Base-by-base conservation (phyloP, 2,329 filamentous ascomycete species). In the Zymoseptoria crescenta region DNA sequence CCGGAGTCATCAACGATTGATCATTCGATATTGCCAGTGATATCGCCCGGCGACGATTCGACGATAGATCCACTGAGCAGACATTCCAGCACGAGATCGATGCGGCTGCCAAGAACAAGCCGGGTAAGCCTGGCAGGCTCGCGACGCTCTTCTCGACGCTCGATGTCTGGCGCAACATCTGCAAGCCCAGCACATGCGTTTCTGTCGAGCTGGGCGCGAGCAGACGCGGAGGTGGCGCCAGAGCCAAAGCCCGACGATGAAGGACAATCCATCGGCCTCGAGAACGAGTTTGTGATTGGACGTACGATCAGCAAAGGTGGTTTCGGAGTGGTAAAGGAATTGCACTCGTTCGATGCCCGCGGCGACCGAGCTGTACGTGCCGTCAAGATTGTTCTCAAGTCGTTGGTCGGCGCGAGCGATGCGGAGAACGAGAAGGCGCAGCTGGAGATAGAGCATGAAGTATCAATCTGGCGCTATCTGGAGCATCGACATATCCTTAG, bases 381-480 rank as follows among this genome's bases (percentile, higher is more conserved):
- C 2, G 85, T 88, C 62, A 88, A 88, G 69, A 86, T 88, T 64
- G 84, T 88, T 19, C 83, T 80, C 62, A 86, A 85, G 67, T 76
- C 80, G 54, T 75, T 85, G 21, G 70, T 74, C 9, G 78, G 80
- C 56, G 81, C 80, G 63, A 78, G 76, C 28, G 84, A 87, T 62
- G 72, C 74, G 19, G 83, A 87, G 64, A 87, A 87, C 62, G 85
- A 88, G 49, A 79, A 81, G 62, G 79, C 84, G 10, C 85, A 87
- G 68, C 82, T 83, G 9, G 82, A 87, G 63, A 85, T 88, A 61
- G 85, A 87, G 66, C 85, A 87, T 62, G 85, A 88, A 74, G 82
- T 87, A 52, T 80, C 82, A 50, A 80, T 88, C 49, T 88, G 85
- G 85, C 80, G 85, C 52, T 85, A 84, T 66, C 74, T 87, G 50